Conservation (phyloP, 352 stramenopile genomes). For the Elongisporangium undulatum region DNA sequence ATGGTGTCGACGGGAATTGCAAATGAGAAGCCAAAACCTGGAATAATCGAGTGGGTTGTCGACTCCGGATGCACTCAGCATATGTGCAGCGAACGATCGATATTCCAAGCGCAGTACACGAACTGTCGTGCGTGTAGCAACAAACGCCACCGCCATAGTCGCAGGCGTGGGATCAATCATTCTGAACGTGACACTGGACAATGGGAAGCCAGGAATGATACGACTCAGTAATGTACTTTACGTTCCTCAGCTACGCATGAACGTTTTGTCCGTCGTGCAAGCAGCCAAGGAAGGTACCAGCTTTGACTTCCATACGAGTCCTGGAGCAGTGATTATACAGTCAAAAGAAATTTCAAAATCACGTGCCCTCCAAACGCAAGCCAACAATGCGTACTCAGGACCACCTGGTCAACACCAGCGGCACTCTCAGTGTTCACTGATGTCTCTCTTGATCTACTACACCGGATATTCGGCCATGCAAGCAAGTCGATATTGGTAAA, state of each 20-base stretch:
- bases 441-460: background rate
- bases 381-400: background rate
- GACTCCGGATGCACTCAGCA: slow-evolving; percentile 7
- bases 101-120: slow-evolving; percentile 1
- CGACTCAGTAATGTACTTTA: slow-evolving; percentile 1
- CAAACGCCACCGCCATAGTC: slow-evolving; percentile 1
- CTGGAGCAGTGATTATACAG: slow-evolving; percentile 1
- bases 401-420: too few species aligned
- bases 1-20: too few species aligned
- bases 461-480: background rate
- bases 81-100: slow-evolving; percentile 1
- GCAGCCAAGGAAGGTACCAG: slow-evolving; percentile 1
- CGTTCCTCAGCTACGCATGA: background rate
- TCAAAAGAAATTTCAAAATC: background rate
- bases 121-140: slow-evolving; percentile 2
- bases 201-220: background rate
- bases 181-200: background rate
- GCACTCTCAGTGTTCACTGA: background rate
- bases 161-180: background rate
- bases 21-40: too few species aligned
- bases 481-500: background rate
- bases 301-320: slow-evolving; percentile 2
- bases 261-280: slow-evolving; percentile 1
- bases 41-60: slow-evolving; percentile 6
- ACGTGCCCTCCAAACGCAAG: background rate